Percentiles rank a stretch among this genome's conserved stretches.
phyloP scores from a whole-genome alignment of 108 stramenopile genomes.

The Pseudonitzschia pungens region DNA sequence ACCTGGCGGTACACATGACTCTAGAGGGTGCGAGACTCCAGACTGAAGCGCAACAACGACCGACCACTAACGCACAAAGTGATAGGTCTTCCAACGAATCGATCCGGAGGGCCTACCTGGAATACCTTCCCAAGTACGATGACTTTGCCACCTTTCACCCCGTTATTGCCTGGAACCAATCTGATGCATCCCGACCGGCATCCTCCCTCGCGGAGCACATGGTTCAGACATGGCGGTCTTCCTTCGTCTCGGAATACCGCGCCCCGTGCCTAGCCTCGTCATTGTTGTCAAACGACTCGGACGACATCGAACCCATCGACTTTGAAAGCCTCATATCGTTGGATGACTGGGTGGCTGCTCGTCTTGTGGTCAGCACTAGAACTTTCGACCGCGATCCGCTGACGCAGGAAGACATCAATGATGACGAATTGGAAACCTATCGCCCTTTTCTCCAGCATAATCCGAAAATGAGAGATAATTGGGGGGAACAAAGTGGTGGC shows the following conservation, averaged over 20 bases:
- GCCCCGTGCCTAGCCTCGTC: slow-evolving; percentile 8
- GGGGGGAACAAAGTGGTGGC: not conserved
- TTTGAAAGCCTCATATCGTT: not conserved
- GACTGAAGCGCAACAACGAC: not conserved
- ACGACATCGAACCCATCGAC: not conserved
- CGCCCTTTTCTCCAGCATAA: not conserved
- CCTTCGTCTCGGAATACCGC: slow-evolving; percentile 8
- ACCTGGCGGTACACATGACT: slow-evolving; percentile 6
- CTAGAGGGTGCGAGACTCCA: not conserved
- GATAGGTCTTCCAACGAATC: not conserved
- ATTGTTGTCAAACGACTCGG: not conserved
- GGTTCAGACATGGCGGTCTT: not conserved
- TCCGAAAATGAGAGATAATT: not conserved
- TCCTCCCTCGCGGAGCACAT: not conserved
- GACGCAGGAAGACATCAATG: not conserved
- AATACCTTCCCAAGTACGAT: slow-evolving; percentile 14
- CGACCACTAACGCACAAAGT: not conserved
- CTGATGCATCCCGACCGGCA: not conserved
- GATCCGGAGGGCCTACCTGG: slow-evolving; percentile 8
- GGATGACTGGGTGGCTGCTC: slow-evolving; percentile 4
- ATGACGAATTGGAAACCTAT: not conserved
- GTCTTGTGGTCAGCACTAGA: slow-evolving; percentile 1
- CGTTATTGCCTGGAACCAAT: not conserved
- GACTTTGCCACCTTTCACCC: slow-evolving; percentile 18
- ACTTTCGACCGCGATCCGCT: not conserved